Evolutionary conservation across 495 filamentous ascomycete species (phyloP).

Genomic region (Neurospora sp.): DNA sequence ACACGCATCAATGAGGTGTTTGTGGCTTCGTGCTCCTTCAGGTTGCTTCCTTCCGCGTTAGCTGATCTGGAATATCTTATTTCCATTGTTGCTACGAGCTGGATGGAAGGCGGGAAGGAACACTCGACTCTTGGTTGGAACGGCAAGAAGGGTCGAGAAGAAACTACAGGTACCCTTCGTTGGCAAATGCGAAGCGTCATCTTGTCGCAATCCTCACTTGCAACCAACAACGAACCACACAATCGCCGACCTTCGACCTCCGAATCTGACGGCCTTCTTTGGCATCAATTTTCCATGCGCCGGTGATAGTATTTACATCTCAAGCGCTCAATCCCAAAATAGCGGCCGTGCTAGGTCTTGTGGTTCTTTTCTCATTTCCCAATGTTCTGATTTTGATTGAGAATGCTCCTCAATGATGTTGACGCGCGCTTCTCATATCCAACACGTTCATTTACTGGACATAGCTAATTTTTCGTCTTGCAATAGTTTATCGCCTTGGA

Average conservation of each 20-base stretch:
- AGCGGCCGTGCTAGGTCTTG: no score
- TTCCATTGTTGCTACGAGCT: no score
- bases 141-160: no score
- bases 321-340: not conserved
- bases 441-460: no score
- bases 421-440: no score
- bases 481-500: no score
- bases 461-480: no score
- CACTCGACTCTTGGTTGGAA: not conserved
- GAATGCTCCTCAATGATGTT: no score
- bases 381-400: no score
- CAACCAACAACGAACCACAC: not conserved
- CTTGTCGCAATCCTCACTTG: not conserved
- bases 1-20: not conserved
- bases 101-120: not conserved
- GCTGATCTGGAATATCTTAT: not conserved
- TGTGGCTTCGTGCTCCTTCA: not conserved
- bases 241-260: not conserved
- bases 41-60: not conserved
- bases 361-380: no score
- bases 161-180: no score
- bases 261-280: not conserved
- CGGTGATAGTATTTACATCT: not conserved
- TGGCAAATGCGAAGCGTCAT: no score
- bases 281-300: not conserved